Base-by-base conservation (phyloP, 495 filamentous ascomycete genomes). In the Aspergillus sclerotiicarbonarius region DNA sequence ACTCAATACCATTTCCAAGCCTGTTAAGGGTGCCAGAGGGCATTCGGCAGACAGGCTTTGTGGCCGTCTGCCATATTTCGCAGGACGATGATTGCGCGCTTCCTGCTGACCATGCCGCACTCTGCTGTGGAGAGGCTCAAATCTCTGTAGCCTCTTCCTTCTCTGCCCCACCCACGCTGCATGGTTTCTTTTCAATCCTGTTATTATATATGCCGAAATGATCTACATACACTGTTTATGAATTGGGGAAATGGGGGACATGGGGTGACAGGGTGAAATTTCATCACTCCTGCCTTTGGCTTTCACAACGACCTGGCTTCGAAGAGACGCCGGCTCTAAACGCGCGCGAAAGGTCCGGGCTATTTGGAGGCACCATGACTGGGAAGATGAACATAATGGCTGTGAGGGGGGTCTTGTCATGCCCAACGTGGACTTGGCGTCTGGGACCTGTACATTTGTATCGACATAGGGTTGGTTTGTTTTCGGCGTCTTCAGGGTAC, bases 201-300 rank as follows among this genome's bases (percentile, higher is more conserved):
- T 60, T 61, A 43, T 58, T 68, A 58, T 66, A 68, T 66, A 63
- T 62, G 61, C 61, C 48, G 62, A 60, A 51, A 65, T 55, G 62
- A 68, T 62, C 57, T 66, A 66, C 62, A 65, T 62, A 65, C 41
- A 43, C 46, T 60, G 49, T 54, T 62, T 51, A 56, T 50, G 51
- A 62, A 49, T 41, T 41, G 53, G 57, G n/a, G 51, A 29, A n/a
- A 35, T 47, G 48, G 32, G 13, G 12, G 31, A 32, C 13, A 31
- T 7, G 25, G 29, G 47, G 47, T n/a, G 16, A n/a, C 25, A 8
- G 13, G 47, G 46, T 13, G 20, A 49, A 9, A 32, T 8, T 25
- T 50, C 46, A 31, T 33, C 21, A 32, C 31, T 32, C 32, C 47
- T 50, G 31, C 47, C 12, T 6, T 18, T 10, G 18, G 8, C 47